Evolutionary conservation across 805 yeast genomes (phyloP), one percentile per base, ranked within the genome.

Genomic region (Metschnikowia continentalis): DNA sequence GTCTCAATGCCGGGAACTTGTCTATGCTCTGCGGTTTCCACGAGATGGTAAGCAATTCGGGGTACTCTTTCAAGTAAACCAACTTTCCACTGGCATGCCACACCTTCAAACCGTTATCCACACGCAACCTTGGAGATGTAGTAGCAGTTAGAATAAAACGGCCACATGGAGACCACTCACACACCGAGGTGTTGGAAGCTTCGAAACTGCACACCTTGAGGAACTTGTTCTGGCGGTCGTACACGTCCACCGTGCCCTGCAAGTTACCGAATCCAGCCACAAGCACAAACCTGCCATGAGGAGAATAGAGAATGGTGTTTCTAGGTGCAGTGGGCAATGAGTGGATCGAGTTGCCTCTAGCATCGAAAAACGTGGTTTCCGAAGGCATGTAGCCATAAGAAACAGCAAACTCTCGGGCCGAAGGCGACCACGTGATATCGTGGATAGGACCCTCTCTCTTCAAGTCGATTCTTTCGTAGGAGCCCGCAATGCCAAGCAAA

Each of bases 91-190:
- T 76, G 49, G 84, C 90, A 68, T 94, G 95, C 97, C 98, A 94
- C 61, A 94, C 77, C 69, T 89, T 88, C 60, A 86, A 84, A 53
- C 97, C 92, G 67, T 94, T 94, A 71, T 95, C 99, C 39, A 94
- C 99, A 64, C 99, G 83, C 61, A 94, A 80, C 61, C 99, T 81
- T 56, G 99, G 99, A 19, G 97, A 83, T 0, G 98, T 94, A 5
- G 98, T 95, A 17, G 99, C 98, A 14, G 98, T 92, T 68, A 94
- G 73, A 51, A 94, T 83, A 64, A 79, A 90, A 63, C 94, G 83
- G 36, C 99, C 98, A 70, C 94, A 96, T 8, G 99, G 99, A 2
- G 95, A 84, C 99, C 99, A 94, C 67, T 88, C 89, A 68, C 97
- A 92, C 42, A 86, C 95, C n/a, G 96, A 86, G 14, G 98, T 90